A percentile compares a stretch with the other conserved stretches of the same genome.
These are phyloP conservation scores for Gossypium davidsonii DNA, from an alignment of 441 rosid genomes.

Conservation along the genomic window DNA sequence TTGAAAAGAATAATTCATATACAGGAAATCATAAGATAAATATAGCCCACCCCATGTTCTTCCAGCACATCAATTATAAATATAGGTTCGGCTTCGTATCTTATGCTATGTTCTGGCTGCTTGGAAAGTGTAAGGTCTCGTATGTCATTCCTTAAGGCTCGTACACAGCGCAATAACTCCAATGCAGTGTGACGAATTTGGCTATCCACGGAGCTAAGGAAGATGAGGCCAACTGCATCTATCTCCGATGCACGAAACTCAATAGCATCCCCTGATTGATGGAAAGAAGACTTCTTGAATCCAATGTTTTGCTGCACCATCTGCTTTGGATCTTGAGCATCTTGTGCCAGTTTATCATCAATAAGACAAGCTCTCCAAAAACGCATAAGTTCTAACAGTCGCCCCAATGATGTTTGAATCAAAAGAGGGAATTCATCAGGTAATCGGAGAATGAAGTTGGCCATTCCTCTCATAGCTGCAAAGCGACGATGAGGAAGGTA, in stretches of 20 bases:
- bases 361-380: constrained; percentile 94
- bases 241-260: constrained; percentile 90
- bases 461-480: constrained; percentile 99
- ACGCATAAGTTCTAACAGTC: constrained; percentile 96
- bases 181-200: constrained; percentile 95
- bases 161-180: constrained; percentile 94
- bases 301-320: constrained; percentile 49
- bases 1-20: constrained; percentile 2
- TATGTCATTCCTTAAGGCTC: constrained; percentile 90
- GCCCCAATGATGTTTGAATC: constrained; percentile 90
- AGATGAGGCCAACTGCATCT: constrained; percentile 97
- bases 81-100: constrained; percentile 82
- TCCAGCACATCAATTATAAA: constrained; percentile 91
- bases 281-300: constrained; percentile 71
- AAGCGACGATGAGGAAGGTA: constrained; percentile 93
- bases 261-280: constrained; percentile 60
- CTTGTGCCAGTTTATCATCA: constrained; percentile 55
- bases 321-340: constrained; percentile 42
- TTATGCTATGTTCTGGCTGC: constrained; percentile 57
- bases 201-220: constrained; percentile 96
- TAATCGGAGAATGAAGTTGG: constrained; percentile 84
- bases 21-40: constrained; percentile 14
- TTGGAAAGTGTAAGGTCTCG: constrained; percentile 54
- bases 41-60: constrained; percentile 83
- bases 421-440: constrained; percentile 99